Evolutionary conservation across 2,329 filamentous ascomycete genomes (phyloP), one percentile per base, ranked within the genome.

Genomic region (Salinomyces thailandicus): DNA sequence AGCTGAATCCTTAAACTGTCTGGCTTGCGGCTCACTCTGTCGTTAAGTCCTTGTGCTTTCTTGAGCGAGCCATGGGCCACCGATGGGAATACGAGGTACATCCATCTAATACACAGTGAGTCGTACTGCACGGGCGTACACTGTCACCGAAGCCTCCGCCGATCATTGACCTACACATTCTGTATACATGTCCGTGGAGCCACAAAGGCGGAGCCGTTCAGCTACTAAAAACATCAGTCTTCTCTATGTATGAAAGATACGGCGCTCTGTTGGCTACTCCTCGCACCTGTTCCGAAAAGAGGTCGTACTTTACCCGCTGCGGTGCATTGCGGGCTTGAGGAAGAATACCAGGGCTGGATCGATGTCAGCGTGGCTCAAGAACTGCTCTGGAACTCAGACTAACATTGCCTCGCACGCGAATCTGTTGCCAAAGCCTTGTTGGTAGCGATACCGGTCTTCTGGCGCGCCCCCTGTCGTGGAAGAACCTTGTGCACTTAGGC

Each of bases 241-340:
- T n/a, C 20, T n/a, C 7, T n/a, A 7, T n/a, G 20, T 24, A 7
- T n/a, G n/a, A n/a, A 24, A 24, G 20, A 7, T 7, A 24, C n/a
- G 20, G 20, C 20, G n/a, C n/a, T n/a, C n/a, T n/a, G n/a, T n/a
- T n/a, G n/a, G n/a, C n/a, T n/a, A n/a, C n/a, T n/a, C n/a, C n/a
- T n/a, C n/a, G 20, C 29, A 44, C 42, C 31, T 55, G 53, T 36
- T 57, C 54, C 5, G 54, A 50, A 20, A 51, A 54, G 9, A 57
- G 39, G 17, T 48, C 52, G 33, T 52, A 53, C 36, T 57, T 61
- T 39, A 59, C 61, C 26, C 55, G 57, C 36, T 55, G 53, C 5
- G 54, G 54, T 22, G 44, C 42, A 35, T 55, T 56, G 37, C 37
- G 27, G 5, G 34, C 44, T 16, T 40, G 40, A 13, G 47, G 45